These are phyloP conservation scores for Xerocomus spinulosus DNA, from an alignment of 768 basidiomycete genomes.

Conservation along the genomic window DNA sequence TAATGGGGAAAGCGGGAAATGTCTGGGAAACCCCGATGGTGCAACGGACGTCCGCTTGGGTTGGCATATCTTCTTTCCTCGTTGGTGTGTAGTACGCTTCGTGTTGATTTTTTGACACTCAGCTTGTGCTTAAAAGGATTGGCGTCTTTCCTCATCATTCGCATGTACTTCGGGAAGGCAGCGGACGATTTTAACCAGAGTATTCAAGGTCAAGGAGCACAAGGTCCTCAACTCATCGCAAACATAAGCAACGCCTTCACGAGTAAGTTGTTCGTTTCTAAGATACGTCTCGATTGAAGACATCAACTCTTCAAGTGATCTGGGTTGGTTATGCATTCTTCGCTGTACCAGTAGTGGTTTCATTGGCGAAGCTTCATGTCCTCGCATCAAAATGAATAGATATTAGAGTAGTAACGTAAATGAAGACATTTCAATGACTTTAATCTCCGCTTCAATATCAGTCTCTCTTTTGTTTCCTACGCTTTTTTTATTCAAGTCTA, in stretches of 20 bases:
- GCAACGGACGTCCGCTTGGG: constrained; percentile 63
- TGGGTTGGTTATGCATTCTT: constrained; percentile 78
- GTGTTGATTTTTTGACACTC: neutral
- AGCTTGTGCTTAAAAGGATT: constrained; percentile 41
- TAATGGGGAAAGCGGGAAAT: constrained; percentile 50
- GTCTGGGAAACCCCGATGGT: constrained; percentile 52
- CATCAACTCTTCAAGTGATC: constrained; percentile 47
- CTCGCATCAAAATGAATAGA: constrained; percentile 38
- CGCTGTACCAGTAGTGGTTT: constrained; percentile 62
- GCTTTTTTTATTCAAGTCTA: too few relatives aligned
- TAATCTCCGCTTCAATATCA: constrained; percentile 20
- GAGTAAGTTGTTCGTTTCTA: constrained; percentile 43
- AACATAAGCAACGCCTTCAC: constrained; percentile 67
- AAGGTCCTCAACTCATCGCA: constrained; percentile 59
- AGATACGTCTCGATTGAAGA: constrained; percentile 1
- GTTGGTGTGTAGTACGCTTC: constrained; percentile 43
- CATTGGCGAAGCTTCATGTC: constrained; percentile 65
- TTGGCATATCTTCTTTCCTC: constrained; percentile 73
- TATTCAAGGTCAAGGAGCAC: constrained; percentile 47
- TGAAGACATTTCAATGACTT: neutral
- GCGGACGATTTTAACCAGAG: constrained; percentile 71
- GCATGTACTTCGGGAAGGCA: constrained; percentile 81
- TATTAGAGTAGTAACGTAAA: neutral
- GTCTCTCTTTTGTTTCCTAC: too few relatives aligned
- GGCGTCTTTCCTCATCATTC: constrained; percentile 63